Base-by-base conservation (phyloP, 2,329 filamentous ascomycete genomes). In the Ophiosphaerella herpotricha region DNA sequence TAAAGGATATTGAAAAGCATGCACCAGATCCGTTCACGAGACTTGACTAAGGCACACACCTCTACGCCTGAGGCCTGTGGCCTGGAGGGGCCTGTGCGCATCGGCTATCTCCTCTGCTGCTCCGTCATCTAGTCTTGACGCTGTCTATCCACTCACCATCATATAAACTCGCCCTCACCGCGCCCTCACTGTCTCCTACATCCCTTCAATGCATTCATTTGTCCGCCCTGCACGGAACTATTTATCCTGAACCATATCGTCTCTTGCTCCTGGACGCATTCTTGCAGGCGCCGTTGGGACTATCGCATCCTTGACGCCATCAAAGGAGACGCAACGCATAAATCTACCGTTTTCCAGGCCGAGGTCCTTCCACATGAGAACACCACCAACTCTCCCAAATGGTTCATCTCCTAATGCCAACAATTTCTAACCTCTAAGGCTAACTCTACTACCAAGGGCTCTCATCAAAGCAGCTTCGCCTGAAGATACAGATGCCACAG, bases 281-380 rank as follows among this genome's bases (percentile, higher is more conserved):
- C 43, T 58, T 45, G 29, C 35, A 39, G 55, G 50, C 16, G 39
- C 39, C 12, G 18, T 12, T 58, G 49, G 55, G 46, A 58, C 46
- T 58, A 58, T 38, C 55, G 52, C 43, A 51, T 58, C 29, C 14
- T 36, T 5, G 46, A 56, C 23, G 16, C 32, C 29, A 31, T 58
- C 32, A 12, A 46, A 39, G 46, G 48, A 41, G 52, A 58, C 38
- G 46, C 47, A 14, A 55, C 47, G 9, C 54, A 57, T 33, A 37
- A 8, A 46, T 58, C 55, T 35, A 52, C 39, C 21, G 43, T 44
- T 44, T 59, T 46, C 51, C 55, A 55, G 46, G 54, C 56, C 13
- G 33, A 59, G 34, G 35, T 53, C 34, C 26, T 55, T 24, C 48
- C 39, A 39, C 38, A 48, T 23, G 33, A 49, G 16, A 41, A 44